Conservation (phyloP, 2,329 filamentous ascomycete species). For the Amylocarpus encephaloides region DNA sequence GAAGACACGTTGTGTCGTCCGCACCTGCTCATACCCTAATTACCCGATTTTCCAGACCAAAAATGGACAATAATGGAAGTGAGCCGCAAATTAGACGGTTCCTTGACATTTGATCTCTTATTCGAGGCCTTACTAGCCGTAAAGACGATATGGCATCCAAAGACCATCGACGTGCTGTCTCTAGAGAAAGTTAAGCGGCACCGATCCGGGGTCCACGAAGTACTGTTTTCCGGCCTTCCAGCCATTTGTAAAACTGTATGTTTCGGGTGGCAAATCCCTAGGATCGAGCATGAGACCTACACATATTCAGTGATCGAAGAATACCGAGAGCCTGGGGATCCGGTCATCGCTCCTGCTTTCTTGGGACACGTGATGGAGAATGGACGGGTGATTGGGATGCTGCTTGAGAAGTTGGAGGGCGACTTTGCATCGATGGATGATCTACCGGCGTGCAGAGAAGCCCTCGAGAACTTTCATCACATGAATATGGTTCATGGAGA, state of each 20-base stretch:
- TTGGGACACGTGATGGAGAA: conserved; percentile 30
- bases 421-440: conserved; percentile 27
- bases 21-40: conserved; percentile 1
- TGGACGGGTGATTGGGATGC: conserved; percentile 28
- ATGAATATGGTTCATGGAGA: conserved; percentile 5
- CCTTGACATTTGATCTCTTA: conserved; percentile 4
- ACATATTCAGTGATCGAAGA: background rate
- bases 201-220: conserved; percentile 10
- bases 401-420: conserved; percentile 28
- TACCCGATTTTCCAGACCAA: conserved; percentile 2
- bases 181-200: conserved; percentile 11
- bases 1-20: background rate
- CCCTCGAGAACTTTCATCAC: background rate
- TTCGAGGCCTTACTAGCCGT: conserved; percentile 6
- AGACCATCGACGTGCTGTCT: conserved; percentile 10
- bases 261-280: background rate
- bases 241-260: background rate
- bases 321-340: background rate
- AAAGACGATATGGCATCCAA: conserved; percentile 9
- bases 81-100: conserved; percentile 4
- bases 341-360: conserved; percentile 22
- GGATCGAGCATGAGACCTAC: background rate
- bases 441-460: conserved; percentile 21
- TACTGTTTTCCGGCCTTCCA: background rate
- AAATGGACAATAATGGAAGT: conserved; percentile 4